A percentile compares a stretch with the other conserved stretches of the same genome.
Conservation (phyloP, 805 yeast species). For the Metschnikowia proteae region DNA sequence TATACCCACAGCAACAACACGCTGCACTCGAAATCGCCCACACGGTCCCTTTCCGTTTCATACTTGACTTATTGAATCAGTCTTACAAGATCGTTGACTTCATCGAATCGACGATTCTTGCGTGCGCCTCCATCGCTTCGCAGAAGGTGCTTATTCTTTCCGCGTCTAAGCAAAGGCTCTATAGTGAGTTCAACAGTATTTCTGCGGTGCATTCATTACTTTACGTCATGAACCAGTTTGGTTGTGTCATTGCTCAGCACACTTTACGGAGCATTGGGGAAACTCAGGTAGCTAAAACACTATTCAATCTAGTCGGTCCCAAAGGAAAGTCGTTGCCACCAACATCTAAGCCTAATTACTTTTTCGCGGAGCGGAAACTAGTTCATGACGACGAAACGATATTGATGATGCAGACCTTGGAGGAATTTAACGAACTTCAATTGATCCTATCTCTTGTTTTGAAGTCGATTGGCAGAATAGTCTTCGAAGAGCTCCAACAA, state of each 20-base stretch:
- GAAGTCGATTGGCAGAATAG: constrained; percentile 1
- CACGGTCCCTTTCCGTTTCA: constrained; percentile 11
- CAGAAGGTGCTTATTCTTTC: constrained; percentile 5
- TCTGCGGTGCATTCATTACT: constrained; percentile 11
- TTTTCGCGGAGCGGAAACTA: constrained; percentile 12
- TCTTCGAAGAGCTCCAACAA: constrained; percentile 7
- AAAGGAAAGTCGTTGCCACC: constrained; percentile 23
- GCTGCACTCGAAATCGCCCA: constrained; percentile 12
- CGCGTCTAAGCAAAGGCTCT: constrained; percentile 6
- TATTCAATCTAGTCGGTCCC: background rate
- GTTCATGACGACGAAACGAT: constrained; percentile 3
- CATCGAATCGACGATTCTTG: constrained; percentile 3
- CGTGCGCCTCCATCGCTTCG: constrained; percentile 10
- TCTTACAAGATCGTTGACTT: background rate
- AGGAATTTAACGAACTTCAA: constrained; percentile 12
- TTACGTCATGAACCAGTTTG: constrained; percentile 13
- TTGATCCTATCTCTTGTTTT: constrained; percentile 9
- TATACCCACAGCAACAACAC: constrained; percentile 8
- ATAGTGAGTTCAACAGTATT: constrained; percentile 11
- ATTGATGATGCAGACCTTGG: constrained; percentile 8
- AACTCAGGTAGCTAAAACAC: background rate
- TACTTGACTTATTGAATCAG: constrained; percentile 16
- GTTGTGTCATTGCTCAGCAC: constrained; percentile 6
- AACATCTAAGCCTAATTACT: constrained; percentile 25
- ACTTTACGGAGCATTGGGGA: constrained; percentile 6